phyloP scores from a whole-genome alignment of 2,329 filamentous ascomycete genomes.

The Colletotrichum eremochloae region DNA sequence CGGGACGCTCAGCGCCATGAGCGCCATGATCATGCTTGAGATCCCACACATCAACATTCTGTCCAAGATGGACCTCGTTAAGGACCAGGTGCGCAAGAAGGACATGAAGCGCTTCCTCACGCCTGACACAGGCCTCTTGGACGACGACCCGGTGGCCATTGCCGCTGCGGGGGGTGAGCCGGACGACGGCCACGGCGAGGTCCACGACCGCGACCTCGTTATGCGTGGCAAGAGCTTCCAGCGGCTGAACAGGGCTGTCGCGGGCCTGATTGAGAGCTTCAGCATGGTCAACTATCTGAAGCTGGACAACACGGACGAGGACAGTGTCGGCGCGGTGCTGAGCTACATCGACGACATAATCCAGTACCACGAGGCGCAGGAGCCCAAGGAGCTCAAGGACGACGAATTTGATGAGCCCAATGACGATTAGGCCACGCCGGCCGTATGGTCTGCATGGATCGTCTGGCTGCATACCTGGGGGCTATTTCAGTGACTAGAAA shows the following conservation, averaged over 20 bases:
- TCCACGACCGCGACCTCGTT: constrained; percentile 75
- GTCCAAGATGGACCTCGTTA: constrained; percentile 97
- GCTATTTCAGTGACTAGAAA: background rate
- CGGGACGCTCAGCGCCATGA: constrained; percentile 96
- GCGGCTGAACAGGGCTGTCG: constrained; percentile 87
- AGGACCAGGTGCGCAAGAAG: constrained; percentile 87
- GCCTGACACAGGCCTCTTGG: constrained; percentile 84
- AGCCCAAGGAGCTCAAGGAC: constrained; percentile 85
- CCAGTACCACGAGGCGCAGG: constrained; percentile 93
- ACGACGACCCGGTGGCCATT: constrained; percentile 73
- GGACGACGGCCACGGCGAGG: constrained; percentile 68
- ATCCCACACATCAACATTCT: constrained; percentile 96
- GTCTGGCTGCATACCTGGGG: background rate
- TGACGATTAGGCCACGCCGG: constrained; percentile 39
- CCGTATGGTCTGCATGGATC: background rate
- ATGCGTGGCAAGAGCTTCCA: constrained; percentile 88
- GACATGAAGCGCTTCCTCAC: constrained; percentile 92
- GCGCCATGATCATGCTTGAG: constrained; percentile 98
- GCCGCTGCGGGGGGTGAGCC: constrained; percentile 51
- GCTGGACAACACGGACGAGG: constrained; percentile 90
- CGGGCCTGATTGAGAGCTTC: constrained; percentile 93
- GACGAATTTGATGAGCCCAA: constrained; percentile 55
- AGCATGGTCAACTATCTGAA: constrained; percentile 97
- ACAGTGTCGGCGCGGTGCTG: constrained; percentile 86
- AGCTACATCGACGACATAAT: constrained; percentile 96